Evolutionary conservation across 495 filamentous ascomycete species (phyloP).

Genomic region (Aspergillus mulundensis): DNA sequence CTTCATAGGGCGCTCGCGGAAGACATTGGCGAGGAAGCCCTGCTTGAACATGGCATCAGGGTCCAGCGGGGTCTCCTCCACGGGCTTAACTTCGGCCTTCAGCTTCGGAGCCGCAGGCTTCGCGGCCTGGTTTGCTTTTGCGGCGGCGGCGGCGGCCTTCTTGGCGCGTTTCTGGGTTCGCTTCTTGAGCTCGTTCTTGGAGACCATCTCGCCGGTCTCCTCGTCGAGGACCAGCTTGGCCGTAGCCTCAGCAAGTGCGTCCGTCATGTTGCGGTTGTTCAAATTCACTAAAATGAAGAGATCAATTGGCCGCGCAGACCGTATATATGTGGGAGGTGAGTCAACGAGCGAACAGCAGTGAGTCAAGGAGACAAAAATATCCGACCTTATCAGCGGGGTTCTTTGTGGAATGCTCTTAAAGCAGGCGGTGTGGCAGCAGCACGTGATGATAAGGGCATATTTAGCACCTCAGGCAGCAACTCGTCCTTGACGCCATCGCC

Average conservation of each 20-base stretch:
- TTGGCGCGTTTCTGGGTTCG: constrained; percentile 58
- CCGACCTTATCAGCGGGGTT: constrained; percentile 4
- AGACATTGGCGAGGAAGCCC: constrained; percentile 78
- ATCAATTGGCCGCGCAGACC: not conserved
- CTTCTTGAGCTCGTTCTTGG: constrained; percentile 65
- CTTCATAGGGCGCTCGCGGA: constrained; percentile 65
- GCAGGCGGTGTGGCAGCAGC: not conserved
- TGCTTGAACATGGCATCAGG: constrained; percentile 76
- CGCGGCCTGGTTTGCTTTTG: constrained; percentile 28
- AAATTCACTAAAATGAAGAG: not conserved
- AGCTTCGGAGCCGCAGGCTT: constrained; percentile 26
- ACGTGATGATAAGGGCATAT: constrained; percentile 3
- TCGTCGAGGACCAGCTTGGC: constrained; percentile 61
- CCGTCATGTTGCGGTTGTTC: constrained; percentile 46
- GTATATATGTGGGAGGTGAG: not conserved
- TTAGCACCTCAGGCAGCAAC: not conserved
- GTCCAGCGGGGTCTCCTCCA: constrained; percentile 45
- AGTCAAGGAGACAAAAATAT: constrained; percentile 1
- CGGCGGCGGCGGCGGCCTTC: constrained; percentile 44
- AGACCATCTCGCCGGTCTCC: constrained; percentile 64
- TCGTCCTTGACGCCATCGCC: not conserved
- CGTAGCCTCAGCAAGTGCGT: constrained; percentile 46
- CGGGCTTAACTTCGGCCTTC: constrained; percentile 32
- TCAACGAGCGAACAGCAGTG: not conserved
- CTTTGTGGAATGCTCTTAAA: not conserved